A percentile compares a stretch with the other conserved stretches of the same genome.
Evolutionary conservation across 2,329 filamentous ascomycete genomes (phyloP).

Genomic region (Didymella sp.): DNA sequence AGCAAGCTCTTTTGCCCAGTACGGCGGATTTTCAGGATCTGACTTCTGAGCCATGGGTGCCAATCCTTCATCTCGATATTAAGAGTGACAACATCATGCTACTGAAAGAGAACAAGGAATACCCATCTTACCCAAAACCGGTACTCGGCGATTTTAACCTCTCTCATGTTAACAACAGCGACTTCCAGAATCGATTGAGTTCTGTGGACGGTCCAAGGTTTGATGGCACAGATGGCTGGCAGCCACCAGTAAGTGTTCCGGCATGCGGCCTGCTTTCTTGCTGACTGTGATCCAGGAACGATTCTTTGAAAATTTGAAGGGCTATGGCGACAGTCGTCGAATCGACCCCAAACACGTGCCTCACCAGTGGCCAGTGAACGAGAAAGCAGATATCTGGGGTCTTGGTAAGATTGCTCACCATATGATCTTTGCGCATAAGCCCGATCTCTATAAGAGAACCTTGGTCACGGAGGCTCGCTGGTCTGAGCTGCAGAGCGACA

Average conservation of each 20-base stretch:
- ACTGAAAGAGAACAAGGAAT: background rate
- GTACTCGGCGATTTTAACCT: background rate
- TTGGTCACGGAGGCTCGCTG: background rate
- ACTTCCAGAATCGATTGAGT: background rate
- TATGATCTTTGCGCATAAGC: background rate
- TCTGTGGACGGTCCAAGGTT: background rate
- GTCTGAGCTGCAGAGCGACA: background rate
- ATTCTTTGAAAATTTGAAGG: background rate
- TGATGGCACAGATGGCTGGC: background rate
- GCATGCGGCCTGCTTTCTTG: background rate
- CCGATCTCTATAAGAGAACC: background rate
- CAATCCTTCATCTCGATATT: background rate
- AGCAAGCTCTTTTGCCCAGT: background rate
- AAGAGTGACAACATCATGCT: background rate
- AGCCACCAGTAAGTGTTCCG: background rate
- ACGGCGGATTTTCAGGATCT: background rate
- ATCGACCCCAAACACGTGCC: background rate
- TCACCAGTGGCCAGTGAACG: background rate
- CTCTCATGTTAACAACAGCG: background rate
- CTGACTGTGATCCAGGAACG: background rate
- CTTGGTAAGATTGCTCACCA: background rate
- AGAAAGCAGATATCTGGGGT: background rate
- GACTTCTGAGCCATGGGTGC: background rate
- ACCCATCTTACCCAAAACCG: background rate
- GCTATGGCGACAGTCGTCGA: background rate